Base-by-base conservation (phyloP, 2,329 filamentous ascomycete species). In the Colletotrichum agaves region DNA sequence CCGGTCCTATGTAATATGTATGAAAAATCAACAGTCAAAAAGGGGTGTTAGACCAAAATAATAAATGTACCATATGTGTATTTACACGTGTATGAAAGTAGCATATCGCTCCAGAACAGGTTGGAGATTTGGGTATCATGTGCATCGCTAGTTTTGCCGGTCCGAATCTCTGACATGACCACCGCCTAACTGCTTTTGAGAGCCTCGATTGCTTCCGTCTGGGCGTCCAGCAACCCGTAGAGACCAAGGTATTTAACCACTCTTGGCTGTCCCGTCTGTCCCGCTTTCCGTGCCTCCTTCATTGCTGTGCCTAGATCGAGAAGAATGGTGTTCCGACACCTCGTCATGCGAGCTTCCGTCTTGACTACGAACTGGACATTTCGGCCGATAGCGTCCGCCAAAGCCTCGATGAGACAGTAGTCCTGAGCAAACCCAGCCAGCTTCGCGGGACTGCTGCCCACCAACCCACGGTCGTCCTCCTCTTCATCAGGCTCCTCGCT, bases 281-380 rank as follows among this genome's bases (percentile, higher is more conserved):
- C 84, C 0, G 82, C 81, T 61, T 80, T 82, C 43, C 78, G 78
- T 3, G 81, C 78, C 66, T 83, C 81, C 58, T 79, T 81, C 23
- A 82, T 71, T 1, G 87, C 86, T 21, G 85, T 82, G 47, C 81
- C 81, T 17, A 89, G 75, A 56, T 89, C 87, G 4, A 89, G 76
- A 8, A 89, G 74, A 21, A 89, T 78, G 0, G 86, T 89, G 70
- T 85, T 87, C 58, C 85, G 81, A 70, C 87, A 89, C 59, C 83
- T 80, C 2, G 75, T 74, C 63, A 88, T 77, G 41, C 86, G 81
- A 61, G 87, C 85, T 58, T 85, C 83, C 70, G 81, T 78, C 71
- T 86, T 87, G 65, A 80, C 78, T 13, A 87, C 82, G 63, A 87
- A 85, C 0, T 84, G 81, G 12, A 80, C 74, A 8, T 84, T 78